Base-by-base conservation (phyloP, 2,329 filamentous ascomycete species). In the Anthostomella pinea region DNA sequence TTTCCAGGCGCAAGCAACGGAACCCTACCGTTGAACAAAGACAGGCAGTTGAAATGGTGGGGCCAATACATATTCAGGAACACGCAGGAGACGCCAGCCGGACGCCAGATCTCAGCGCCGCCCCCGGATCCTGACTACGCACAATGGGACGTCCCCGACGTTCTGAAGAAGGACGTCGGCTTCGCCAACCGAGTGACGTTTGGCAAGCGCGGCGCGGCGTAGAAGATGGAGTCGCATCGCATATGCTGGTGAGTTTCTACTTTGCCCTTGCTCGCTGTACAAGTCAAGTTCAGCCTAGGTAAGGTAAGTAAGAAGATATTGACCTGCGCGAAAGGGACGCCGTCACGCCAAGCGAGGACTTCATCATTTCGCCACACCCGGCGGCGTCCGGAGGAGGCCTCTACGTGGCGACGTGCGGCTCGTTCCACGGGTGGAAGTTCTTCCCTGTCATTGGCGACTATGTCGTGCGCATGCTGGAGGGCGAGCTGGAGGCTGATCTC, bases 391-490 rank as follows among this genome's bases (percentile, higher is more conserved):
- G 52, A 14, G 54, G 55, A 30, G 77, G 77, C 15, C 60, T 85
- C 0, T 83, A 75, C 48, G 51, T 86, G 2, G 81, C 79, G 0
- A 77, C 77, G 0, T 79, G 78, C 9, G 81, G 81, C 6, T 83
- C 79, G 0, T 82, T 83, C 49, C 81, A 85, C 57, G 74, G 77
- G 11, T 84, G 72, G 67, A 84, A 85, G 58, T 83, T 85, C 58
- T 70, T 85, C 39, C 81, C 81, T 0, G 71, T 76, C 3, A 70
- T 83, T 17, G 80, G 81, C 4, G 75, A 73, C 46, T 84, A 84
- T 47, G 67, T 81, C 18, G 54, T 70, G n/a, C 69, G 77, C 49
- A 74, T 74, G 79, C 59, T 68, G 18, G 71, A 70, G 48, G 70
- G 59, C 9, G 45, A 57, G 10, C 54, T 79, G 13, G 56, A 62